These are phyloP conservation scores for Podosphaera xanthii DNA, from an alignment of 2,329 filamentous ascomycete genomes.

Conservation along the genomic window DNA sequence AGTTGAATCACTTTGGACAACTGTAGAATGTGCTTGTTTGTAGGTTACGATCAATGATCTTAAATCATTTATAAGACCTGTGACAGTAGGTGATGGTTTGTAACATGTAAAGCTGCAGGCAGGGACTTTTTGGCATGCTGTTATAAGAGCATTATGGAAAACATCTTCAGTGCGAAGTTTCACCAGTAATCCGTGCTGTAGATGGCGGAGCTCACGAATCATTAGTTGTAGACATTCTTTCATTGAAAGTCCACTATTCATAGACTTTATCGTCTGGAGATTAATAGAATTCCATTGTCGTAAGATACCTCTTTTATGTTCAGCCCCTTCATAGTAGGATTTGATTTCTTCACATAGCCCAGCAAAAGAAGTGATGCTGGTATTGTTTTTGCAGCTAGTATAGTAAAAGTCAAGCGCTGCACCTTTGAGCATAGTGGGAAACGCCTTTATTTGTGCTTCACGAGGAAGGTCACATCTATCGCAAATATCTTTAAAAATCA, in stretches of 20 bases:
- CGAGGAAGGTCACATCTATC: neutral
- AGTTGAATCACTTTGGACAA: neutral
- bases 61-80: conserved; percentile 1
- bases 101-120: conserved; percentile 1
- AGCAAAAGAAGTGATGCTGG: neutral
- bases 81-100: neutral
- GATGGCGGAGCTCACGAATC: neutral
- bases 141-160: neutral
- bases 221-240: neutral
- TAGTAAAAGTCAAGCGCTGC: neutral
- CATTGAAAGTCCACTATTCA: neutral
- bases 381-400: neutral
- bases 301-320: conserved; percentile 1
- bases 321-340: neutral
- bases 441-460: neutral
- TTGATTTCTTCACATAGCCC: neutral
- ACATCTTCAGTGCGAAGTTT: neutral
- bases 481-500: neutral
- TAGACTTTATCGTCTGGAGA: neutral
- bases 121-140: neutral
- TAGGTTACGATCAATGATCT: neutral
- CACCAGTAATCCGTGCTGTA: neutral
- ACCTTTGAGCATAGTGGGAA: neutral
- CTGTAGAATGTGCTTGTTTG: neutral
- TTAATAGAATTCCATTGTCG: neutral